Base-by-base conservation (phyloP, 768 basidiomycete genomes). In the Tylopilus balloui region DNA sequence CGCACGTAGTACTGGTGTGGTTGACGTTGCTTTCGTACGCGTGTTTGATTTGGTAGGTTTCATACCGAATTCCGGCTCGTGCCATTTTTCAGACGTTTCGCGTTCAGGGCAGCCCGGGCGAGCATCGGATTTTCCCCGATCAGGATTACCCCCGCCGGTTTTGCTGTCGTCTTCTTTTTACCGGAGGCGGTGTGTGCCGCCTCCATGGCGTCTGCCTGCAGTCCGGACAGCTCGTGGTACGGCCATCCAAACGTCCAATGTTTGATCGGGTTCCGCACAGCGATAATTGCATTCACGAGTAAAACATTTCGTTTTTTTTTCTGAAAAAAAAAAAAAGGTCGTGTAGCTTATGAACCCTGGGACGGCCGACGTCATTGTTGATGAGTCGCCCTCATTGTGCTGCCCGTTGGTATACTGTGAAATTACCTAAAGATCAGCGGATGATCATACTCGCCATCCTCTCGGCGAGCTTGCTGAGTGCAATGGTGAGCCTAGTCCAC, bases 61-160 rank as follows among this genome's bases (percentile, higher is more conserved):
- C n/a, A 17, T 34, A n/a, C n/a, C 17, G 12, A 29, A 29, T 29
- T 29, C 3, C 29, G 12, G 14, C 15, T 32, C 15, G 2, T 5
- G 13, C 11, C 4, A 32, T 14, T 35, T 9, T 35, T 27, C 25
- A 35, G 7, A 32, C 23, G 8, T 10, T 42, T 3, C 23, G 7
- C 14, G 9, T 36, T 12, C 20, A 54, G 58, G 58, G 20, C 47
- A 8, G 36, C 52, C 15, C 58, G 55, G 21, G 46, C 54, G 44
- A 57, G 59, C 25, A 50, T 60, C 24, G 19, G 60, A 24, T 54
- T 57, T 42, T 50, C 59, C 20, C 25, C 50, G 8, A 39, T 52
- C 20, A 48, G 58, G 35, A 37, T 54, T 11, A 8, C 34, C 7
- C 24, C 41, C 13, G 15, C 14, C 14, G 35, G 45, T 10, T 42